Conservation (phyloP, 108 stramenopile species). For the Skeletonema costatum region DNA sequence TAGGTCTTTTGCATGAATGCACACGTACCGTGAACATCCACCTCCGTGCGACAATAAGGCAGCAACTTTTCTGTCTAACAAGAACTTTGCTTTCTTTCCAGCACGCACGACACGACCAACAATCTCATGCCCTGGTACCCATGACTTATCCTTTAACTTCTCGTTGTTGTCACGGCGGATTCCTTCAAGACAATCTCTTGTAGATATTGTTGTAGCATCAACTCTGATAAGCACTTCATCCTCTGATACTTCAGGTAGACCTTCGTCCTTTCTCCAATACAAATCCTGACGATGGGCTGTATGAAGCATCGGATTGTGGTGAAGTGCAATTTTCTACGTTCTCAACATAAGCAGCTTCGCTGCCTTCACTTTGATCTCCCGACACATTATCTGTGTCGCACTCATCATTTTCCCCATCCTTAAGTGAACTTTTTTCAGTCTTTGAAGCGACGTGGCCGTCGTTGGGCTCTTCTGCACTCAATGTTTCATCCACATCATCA, state of each 20-base stretch:
- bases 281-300: neutral
- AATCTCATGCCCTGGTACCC: conserved; percentile 1
- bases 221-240: conserved; percentile 4
- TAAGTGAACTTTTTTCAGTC: neutral
- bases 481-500: neutral
- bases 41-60: conserved; percentile 58
- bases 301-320: neutral
- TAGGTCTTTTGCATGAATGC: conserved; percentile 41
- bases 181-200: neutral
- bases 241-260: neutral
- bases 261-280: neutral
- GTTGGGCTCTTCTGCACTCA: neutral
- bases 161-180: neutral
- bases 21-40: conserved; percentile 68
- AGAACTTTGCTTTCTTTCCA: neutral
- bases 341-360: too few species aligned
- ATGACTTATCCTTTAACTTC: neutral
- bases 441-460: neutral
- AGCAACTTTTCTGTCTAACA: conserved; percentile 49
- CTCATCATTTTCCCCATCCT: neutral
- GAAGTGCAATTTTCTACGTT: neutral
- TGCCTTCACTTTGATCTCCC: neutral
- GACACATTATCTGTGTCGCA: neutral
- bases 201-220: neutral
- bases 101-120: neutral